Conservation (phyloP, 2,329 filamentous ascomycete genomes). For the Erysiphe pulchra region DNA sequence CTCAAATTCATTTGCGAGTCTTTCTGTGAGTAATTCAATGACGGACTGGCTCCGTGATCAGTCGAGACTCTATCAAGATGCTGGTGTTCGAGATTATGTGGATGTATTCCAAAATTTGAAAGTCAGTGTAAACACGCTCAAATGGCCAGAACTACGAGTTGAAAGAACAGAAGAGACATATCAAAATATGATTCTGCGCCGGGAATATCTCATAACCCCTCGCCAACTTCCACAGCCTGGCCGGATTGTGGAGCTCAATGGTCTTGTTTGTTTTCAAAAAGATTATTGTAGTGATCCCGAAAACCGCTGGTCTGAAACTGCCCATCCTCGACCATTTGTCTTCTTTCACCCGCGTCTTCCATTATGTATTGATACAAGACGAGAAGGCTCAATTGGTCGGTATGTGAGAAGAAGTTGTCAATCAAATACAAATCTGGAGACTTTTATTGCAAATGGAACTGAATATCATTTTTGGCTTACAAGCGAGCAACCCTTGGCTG, state of each 20-base stretch:
- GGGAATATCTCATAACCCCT: slow-evolving; percentile 34
- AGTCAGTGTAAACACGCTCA: slow-evolving; percentile 6
- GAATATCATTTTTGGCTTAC: slow-evolving; percentile 88
- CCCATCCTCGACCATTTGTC: slow-evolving; percentile 43
- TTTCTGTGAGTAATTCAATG: slow-evolving; percentile 49
- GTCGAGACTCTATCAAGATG: slow-evolving; percentile 38
- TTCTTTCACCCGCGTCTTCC: slow-evolving; percentile 76
- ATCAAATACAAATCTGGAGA: slow-evolving; percentile 72
- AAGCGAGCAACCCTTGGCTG: slow-evolving; percentile 47
- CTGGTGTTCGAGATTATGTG: slow-evolving; percentile 33
- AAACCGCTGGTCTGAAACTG: slow-evolving; percentile 43
- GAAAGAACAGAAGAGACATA: slow-evolving; percentile 6
- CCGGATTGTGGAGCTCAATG: slow-evolving; percentile 44
- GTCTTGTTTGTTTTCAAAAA: slow-evolving; percentile 46
- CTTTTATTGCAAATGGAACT: slow-evolving; percentile 45
- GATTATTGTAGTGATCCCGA: slow-evolving; percentile 40
- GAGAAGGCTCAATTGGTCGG: slow-evolving; percentile 62
- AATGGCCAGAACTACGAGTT: slow-evolving; percentile 11
- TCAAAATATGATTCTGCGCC: slow-evolving; percentile 29
- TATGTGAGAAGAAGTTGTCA: slow-evolving; percentile 83
- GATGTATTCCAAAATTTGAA: slow-evolving; percentile 37
- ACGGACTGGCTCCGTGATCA: slow-evolving; percentile 57
- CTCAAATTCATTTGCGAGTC: slow-evolving; percentile 54
- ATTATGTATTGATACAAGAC: slow-evolving; percentile 76
- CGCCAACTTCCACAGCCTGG: slow-evolving; percentile 15